Evolutionary conservation across 805 yeast species (phyloP), one percentile per base, ranked within the genome.

Genomic region (Starmerella geochares): DNA sequence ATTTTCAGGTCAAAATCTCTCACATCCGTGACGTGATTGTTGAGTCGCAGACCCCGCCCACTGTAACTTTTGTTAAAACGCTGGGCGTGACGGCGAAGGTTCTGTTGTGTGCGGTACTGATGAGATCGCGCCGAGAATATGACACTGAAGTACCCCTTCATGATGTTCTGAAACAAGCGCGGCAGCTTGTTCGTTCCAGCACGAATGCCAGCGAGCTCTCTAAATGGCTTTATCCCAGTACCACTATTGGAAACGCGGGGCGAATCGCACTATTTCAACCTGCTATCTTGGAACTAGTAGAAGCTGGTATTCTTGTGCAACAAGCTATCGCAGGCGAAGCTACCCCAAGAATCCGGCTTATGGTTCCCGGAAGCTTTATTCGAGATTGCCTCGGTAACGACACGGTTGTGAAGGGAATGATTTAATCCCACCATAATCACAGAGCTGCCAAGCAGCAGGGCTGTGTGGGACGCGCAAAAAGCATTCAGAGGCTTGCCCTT

Each of bases 11-110:
- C 19, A 70, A 72, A 14, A 44, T 50, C 13, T 28, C 50, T 10
- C 94, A 87, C 65, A 79, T 90, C 17, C 78, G 83, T 64, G 76
- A 74, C 56, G 96, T 96, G 0, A 80, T 86, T 33, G 74, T 76
- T 55, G 95, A 86, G 63, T 76, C 94, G 0, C 79, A 86, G 5
- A 76, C 75, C 51, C 79, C 94, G 0, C 94, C 95, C 0, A 68
- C 78, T n/a, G 64, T 78, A 0, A 72, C 68, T 48, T 83, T 76
- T 57, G 65, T 92, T 19, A 62, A 68, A 23, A 69, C 78, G 0
- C 67, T 86, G 23, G 73, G 95, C 1, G 76, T 84, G 56, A 73
- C 82, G 0, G 72, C 83, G 5, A 90, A 87, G 61, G 67, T 90
- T 45, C 67, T 88, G 9, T 63, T 92, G n/a, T 77, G 77, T 47